Evolutionary conservation across 2,329 filamentous ascomycete species (phyloP), one percentile per base, ranked within the genome.

Genomic region (Aureobasidium vineae): DNA sequence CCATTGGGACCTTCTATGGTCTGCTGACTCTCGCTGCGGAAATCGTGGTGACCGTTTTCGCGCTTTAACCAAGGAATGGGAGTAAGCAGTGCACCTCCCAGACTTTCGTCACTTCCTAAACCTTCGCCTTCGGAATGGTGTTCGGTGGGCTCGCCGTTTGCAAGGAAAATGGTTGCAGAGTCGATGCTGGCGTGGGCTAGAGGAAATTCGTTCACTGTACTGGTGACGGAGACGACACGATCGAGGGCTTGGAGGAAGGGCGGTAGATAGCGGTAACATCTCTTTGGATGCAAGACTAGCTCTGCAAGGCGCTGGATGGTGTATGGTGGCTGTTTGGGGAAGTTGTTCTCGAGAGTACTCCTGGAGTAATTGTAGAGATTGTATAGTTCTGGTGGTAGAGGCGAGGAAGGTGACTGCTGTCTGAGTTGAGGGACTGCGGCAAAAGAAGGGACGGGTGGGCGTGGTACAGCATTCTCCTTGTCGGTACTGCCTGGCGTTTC

Each of bases 261-360:
- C 0, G 91, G 87, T 2, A 98, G 84, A 63, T 88, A 90, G 68
- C 85, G 87, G 80, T 98, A 97, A 78, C 97, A 90, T 65, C 84
- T 83, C 68, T 82, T 88, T 1, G 95, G 95, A 31, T 83, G 79
- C 41, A 96, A 82, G 5, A 97, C 81, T 36, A 98, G 88, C 81
- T 99, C 95, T 26, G 92, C 87, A 26, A 99, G 85, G 45, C 95
- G 90, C 79, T 99, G 95, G 69, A 97, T 85, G 3, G 95, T 98
- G 76, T 98, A 92, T 0, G 95, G 95, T 1, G 95, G 94, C 71
- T 90, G 85, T 3, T 82, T 80, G 26, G 85, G 75, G 77, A 99
- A 99, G 70, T 84, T 85, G 2, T 69, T 66, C 38, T 74, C 72
- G n/a, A 77, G 70, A 5, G 73, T 71, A 47, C 68, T 70, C 7